Evolutionary conservation across 2,329 filamentous ascomycete species (phyloP).

Genomic region (Aspergillus sp.): DNA sequence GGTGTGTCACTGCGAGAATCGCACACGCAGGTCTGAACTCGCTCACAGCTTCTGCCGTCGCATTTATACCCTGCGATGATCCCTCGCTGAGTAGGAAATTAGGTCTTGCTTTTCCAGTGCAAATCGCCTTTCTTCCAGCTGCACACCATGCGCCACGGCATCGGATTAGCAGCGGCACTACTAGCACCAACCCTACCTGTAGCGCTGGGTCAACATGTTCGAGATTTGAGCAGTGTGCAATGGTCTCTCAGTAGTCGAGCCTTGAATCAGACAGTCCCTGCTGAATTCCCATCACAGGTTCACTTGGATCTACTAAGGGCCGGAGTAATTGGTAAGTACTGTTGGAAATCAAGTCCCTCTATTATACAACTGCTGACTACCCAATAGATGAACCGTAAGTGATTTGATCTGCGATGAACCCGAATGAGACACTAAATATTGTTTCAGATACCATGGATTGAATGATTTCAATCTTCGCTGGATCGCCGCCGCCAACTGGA

Average conservation of each 20-base stretch:
- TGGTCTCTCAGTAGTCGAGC: constrained; percentile 51
- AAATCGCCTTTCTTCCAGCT: neutral
- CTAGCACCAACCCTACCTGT: constrained; percentile 20
- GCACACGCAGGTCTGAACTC: too few relatives aligned
- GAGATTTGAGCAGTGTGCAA: constrained; percentile 45
- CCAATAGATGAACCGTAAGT: constrained; percentile 39
- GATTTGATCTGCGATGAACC: neutral
- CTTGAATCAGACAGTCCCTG: constrained; percentile 57
- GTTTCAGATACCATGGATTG: constrained; percentile 51
- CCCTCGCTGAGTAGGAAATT: too few relatives aligned
- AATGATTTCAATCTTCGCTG: constrained; percentile 64
- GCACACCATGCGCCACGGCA: constrained; percentile 24
- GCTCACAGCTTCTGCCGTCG: too few relatives aligned
- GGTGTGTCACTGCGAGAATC: too few relatives aligned
- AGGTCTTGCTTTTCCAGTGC: too few relatives aligned
- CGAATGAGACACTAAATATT: constrained; percentile 5
- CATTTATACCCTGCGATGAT: too few relatives aligned
- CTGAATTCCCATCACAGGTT: constrained; percentile 58
- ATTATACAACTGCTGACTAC: neutral
- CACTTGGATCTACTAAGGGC: constrained; percentile 61
- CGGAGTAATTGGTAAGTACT: constrained; percentile 55
- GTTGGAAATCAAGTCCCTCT: constrained; percentile 1
- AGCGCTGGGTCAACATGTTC: constrained; percentile 33
- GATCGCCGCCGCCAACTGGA: constrained; percentile 63
- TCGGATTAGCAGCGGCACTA: constrained; percentile 17